A percentile compares a stretch with the other conserved stretches of the same genome.
Evolutionary conservation across 2,329 filamentous ascomycete species (phyloP).

Genomic region (Ascochyta clinopodiicola): DNA sequence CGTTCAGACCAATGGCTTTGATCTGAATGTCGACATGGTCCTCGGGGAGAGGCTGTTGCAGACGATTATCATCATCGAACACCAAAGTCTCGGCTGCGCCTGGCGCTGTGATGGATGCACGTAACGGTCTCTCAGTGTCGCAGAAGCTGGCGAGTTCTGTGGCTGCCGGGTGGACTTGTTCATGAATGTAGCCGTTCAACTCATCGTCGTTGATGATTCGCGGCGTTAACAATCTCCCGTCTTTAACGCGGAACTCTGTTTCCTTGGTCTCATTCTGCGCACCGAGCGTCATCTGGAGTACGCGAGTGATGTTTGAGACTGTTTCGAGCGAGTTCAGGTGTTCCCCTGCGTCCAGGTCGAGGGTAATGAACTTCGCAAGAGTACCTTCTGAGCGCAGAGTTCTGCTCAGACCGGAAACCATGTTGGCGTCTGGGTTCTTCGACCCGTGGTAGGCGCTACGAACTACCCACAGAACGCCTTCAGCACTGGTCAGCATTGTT

Average conservation of each 20-base stretch:
- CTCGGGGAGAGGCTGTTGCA: conserved; percentile 2
- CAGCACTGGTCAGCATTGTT: conserved; percentile 3
- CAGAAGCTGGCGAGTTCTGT: conserved; percentile 23
- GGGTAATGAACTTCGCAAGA: conserved; percentile 17
- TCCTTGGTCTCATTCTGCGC: conserved; percentile 1
- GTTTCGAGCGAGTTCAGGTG: not conserved
- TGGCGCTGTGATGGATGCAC: conserved; percentile 18
- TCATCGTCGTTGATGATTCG: conserved; percentile 24
- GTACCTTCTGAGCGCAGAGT: conserved; percentile 21
- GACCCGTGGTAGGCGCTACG: conserved; percentile 10
- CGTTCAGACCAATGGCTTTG: conserved; percentile 28
- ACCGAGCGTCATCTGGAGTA: conserved; percentile 14
- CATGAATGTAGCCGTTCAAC: conserved; percentile 33
- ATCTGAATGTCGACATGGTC: conserved; percentile 46
- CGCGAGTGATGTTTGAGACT: conserved; percentile 5
- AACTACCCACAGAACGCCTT: conserved; percentile 17
- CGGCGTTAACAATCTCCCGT: conserved; percentile 18
- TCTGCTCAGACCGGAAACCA: conserved; percentile 20
- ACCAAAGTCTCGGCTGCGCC: conserved; percentile 24
- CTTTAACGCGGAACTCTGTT: conserved; percentile 12
- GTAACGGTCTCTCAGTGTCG: conserved; percentile 20
- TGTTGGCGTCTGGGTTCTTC: conserved; percentile 12
- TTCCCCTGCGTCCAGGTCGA: conserved; percentile 15
- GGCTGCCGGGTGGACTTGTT: conserved; percentile 25
- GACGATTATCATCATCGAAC: conserved; percentile 26